Percentiles rank a stretch among this genome's conserved stretches.
These are phyloP conservation scores for Suhomyces choctaworum DNA, from an alignment of 1,139 yeast species.

Conservation along the genomic window DNA sequence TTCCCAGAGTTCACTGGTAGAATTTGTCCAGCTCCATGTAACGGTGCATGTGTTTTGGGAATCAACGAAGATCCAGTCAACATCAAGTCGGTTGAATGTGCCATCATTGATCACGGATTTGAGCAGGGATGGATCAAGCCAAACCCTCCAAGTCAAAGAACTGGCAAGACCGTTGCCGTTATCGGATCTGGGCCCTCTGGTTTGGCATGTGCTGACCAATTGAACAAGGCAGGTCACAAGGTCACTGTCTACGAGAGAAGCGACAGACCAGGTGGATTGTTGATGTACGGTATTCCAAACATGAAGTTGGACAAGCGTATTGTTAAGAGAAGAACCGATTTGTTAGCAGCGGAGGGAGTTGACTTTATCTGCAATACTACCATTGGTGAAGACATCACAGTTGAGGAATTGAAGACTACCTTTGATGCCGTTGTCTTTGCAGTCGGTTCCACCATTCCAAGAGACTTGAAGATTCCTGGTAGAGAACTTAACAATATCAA, in stretches of 20 bases:
- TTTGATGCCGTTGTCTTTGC: constrained; percentile 88
- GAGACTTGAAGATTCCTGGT: constrained; percentile 93
- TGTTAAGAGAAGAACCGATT: constrained; percentile 90
- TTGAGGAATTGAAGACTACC: constrained; percentile 61
- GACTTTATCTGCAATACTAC: constrained; percentile 73
- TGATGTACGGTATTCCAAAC: constrained; percentile 99
- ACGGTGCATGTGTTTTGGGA: constrained; percentile 96
- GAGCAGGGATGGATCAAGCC: constrained; percentile 97
- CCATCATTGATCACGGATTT: constrained; percentile 93
- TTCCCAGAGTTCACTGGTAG: constrained; percentile 99
- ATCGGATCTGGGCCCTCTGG: constrained; percentile 99
- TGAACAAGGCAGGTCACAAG: constrained; percentile 90
- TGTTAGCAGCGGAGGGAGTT: constrained; percentile 89
- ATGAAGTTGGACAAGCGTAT: constrained; percentile 95
- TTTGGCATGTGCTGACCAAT: constrained; percentile 93
- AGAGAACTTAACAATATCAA: constrained; percentile 87
- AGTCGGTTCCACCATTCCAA: constrained; percentile 96
- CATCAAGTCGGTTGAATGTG: constrained; percentile 93
- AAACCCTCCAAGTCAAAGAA: constrained; percentile 71
- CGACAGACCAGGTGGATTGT: constrained; percentile 93
- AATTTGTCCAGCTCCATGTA: constrained; percentile 99
- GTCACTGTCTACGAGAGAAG: constrained; percentile 93
- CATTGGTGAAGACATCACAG: constrained; percentile 78
- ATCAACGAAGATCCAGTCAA: constrained; percentile 95
- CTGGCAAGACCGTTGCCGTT: constrained; percentile 82